Evolutionary conservation across 495 filamentous ascomycete species (phyloP).

Genomic region (Umbilicaria muhlenbergii): DNA sequence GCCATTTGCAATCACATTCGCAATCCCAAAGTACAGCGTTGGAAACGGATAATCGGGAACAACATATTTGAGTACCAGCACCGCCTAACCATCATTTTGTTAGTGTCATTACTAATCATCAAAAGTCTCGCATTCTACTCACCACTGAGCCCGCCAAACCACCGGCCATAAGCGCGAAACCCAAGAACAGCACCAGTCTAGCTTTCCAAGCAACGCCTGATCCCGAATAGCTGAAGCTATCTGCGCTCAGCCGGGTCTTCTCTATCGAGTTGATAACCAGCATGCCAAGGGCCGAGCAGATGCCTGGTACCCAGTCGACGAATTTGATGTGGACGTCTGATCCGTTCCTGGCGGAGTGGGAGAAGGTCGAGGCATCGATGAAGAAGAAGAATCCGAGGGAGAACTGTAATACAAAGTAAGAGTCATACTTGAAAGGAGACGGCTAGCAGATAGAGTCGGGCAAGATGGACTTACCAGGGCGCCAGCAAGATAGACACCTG

Average conservation of each 20-base stretch:
- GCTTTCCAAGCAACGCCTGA: slow-evolving; percentile 92
- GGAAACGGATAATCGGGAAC: slow-evolving; percentile 65
- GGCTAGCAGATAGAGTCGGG: not conserved
- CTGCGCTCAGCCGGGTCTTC: slow-evolving; percentile 71
- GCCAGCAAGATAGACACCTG: slow-evolving; percentile 74
- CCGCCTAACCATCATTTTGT: slow-evolving; percentile 29
- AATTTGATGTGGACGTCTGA: slow-evolving; percentile 82
- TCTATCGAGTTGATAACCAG: slow-evolving; percentile 98
- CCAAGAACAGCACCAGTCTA: slow-evolving; percentile 83
- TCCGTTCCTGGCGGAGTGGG: slow-evolving; percentile 59
- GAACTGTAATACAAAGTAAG: slow-evolving; percentile 41
- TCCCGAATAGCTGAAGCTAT: slow-evolving; percentile 76
- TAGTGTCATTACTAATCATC: not conserved
- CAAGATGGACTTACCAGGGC: slow-evolving; percentile 49
- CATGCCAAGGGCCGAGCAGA: slow-evolving; percentile 91
- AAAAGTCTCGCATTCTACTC: slow-evolving; percentile 6
- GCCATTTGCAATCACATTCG: slow-evolving; percentile 78
- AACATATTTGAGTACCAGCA: slow-evolving; percentile 84
- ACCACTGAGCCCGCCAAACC: slow-evolving; percentile 84
- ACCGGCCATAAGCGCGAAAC: slow-evolving; percentile 86
- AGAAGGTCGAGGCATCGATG: slow-evolving; percentile 82
- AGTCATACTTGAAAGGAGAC: not conserved
- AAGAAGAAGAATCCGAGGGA: slow-evolving; percentile 94
- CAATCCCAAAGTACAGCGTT: slow-evolving; percentile 83
- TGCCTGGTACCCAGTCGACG: slow-evolving; percentile 95